Evolutionary conservation across 306 rosid genomes (phyloP).

Genomic region (Acacia acuminata): DNA sequence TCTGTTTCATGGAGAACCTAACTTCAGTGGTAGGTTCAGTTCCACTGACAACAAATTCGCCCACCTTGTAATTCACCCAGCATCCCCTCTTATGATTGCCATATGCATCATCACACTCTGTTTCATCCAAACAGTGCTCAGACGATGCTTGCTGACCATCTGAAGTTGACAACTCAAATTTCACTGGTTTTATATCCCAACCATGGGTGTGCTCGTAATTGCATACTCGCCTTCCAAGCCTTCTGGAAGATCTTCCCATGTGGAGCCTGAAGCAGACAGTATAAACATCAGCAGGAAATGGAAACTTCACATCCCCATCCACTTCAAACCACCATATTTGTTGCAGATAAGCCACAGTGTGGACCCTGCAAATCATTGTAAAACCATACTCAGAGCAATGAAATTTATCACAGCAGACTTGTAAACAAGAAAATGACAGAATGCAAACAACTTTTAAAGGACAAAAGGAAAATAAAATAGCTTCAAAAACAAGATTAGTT

Average conservation of each 20-base stretch:
- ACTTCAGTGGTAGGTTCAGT: constrained; percentile 66
- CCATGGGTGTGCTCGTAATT: constrained; percentile 81
- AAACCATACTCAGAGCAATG: neutral
- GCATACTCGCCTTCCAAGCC: constrained; percentile 79
- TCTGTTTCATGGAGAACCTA: constrained; percentile 94
- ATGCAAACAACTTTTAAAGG: constrained; percentile 23
- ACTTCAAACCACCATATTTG: constrained; percentile 92
- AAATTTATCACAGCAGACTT: neutral
- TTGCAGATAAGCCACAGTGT: constrained; percentile 68
- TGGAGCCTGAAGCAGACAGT: constrained; percentile 74
- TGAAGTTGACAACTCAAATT: constrained; percentile 62
- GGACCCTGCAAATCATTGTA: constrained; percentile 63
- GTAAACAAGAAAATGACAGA: constrained; percentile 4
- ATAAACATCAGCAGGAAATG: constrained; percentile 77
- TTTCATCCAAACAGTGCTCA: constrained; percentile 72
- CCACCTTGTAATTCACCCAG: constrained; percentile 96
- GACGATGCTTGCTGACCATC: constrained; percentile 72
- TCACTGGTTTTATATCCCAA: constrained; percentile 78
- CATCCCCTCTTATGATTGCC: constrained; percentile 76
- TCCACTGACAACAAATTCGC: constrained; percentile 73
- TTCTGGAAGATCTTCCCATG: constrained; percentile 67
- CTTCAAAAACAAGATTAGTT: constrained; percentile 9
- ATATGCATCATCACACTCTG: constrained; percentile 45
- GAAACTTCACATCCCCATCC: constrained; percentile 76
- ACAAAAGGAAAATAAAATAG: constrained; percentile 15